Evolutionary conservation across 257 asterid species (phyloP).

Genomic region (Nicotiana tabacum): DNA sequence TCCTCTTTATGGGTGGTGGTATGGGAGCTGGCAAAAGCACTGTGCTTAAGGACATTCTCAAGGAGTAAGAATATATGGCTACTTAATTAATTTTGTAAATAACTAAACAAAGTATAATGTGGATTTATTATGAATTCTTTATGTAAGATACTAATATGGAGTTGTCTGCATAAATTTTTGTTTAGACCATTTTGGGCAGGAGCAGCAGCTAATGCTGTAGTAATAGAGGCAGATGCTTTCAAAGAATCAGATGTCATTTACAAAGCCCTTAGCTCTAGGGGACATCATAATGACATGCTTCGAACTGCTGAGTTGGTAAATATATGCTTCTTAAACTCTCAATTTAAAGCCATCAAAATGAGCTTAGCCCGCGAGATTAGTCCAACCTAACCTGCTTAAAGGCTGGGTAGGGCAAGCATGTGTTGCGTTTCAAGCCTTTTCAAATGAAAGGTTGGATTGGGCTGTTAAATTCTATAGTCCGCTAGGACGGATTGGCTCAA

Average conservation of each 20-base stretch:
- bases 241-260: constrained; percentile 92
- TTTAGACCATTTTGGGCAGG: constrained; percentile 31
- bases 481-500: no score
- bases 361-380: neutral
- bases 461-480: neutral
- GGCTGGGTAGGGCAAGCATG: neutral
- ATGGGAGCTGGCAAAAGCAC: constrained; percentile 28
- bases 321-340: neutral
- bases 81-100: no score
- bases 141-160: neutral
- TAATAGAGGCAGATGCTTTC: constrained; percentile 66
- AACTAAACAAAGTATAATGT: no score
- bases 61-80: constrained; percentile 12
- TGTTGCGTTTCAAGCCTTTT: neutral
- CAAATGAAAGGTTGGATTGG: neutral
- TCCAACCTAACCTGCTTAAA: no score
- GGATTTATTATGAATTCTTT: neutral
- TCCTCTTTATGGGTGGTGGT: constrained; percentile 27
- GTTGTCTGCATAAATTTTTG: neutral
- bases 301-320: constrained; percentile 81
- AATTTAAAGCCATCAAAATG: neutral
- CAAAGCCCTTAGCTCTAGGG: constrained; percentile 72
- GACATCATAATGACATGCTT: constrained; percentile 95
- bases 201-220: constrained; percentile 21
- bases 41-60: constrained; percentile 25